phyloP scores from a whole-genome alignment of 345 rosid genomes.

The Luvunga scandens region DNA sequence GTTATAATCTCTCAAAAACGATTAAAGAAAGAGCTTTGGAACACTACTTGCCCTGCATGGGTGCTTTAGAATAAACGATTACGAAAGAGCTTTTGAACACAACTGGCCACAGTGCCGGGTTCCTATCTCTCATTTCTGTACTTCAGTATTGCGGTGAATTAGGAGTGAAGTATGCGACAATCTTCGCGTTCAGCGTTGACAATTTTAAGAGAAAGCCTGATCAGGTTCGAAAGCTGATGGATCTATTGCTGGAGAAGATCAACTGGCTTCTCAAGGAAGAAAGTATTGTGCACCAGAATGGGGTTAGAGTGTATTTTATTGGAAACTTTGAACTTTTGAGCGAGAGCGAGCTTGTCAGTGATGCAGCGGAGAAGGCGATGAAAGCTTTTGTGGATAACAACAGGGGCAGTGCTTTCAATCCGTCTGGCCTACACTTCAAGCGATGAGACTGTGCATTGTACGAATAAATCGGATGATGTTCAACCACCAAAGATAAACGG shows the following conservation, averaged over 20 bases:
- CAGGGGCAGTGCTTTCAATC: conserved; percentile 42
- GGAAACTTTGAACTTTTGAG: conserved; percentile 54
- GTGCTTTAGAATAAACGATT: background rate
- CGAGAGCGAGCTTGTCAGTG: conserved; percentile 38
- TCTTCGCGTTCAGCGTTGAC: too few relatives aligned
- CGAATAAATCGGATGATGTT: background rate
- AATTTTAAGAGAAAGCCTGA: conserved; percentile 43
- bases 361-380: conserved; percentile 59
- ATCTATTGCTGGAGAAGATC: conserved; percentile 72
- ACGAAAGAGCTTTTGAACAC: background rate
- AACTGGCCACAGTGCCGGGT: conserved; percentile 60
- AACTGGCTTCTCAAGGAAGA: conserved; percentile 48
- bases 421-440: conserved; percentile 58
- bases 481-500: too few relatives aligned
- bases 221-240: conserved; percentile 64
- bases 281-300: conserved; percentile 54
- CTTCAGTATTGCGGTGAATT: conserved; percentile 43
- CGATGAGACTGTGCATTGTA: conserved; percentile 68
- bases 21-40: background rate
- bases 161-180: too few relatives aligned
- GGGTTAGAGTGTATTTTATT: conserved; percentile 48
- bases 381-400: conserved; percentile 40
- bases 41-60: background rate
- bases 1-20: background rate
- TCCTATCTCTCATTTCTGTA: conserved; percentile 39